Percentiles rank a stretch among this genome's conserved stretches.
Evolutionary conservation across 1,284 basidiomycete genomes (phyloP).

Genomic region (Exobasidium rhododendri): DNA sequence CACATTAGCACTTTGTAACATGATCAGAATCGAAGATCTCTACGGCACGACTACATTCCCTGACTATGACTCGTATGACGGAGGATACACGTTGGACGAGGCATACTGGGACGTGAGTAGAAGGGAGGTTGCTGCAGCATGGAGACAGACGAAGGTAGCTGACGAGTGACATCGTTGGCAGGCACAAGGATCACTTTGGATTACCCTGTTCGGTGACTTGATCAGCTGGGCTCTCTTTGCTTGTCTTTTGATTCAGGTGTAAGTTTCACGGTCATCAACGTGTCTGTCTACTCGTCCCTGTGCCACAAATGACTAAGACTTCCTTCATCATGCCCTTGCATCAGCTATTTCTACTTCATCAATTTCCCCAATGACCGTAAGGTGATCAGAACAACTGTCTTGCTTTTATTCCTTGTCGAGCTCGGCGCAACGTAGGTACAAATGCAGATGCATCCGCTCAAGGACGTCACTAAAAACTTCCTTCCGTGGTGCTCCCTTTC

Average conservation of each 20-base stretch:
- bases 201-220: neutral
- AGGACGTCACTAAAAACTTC: neutral
- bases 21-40: neutral
- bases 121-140: too few relatives aligned
- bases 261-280: too few relatives aligned
- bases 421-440: slow-evolving; percentile 1
- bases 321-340: too few relatives aligned
- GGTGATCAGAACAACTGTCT: neutral
- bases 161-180: neutral
- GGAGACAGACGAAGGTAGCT: too few relatives aligned
- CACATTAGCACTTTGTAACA: too few relatives aligned
- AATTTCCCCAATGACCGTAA: slow-evolving; percentile 3
- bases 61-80: neutral
- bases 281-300: too few relatives aligned
- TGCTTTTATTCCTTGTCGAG: slow-evolving; percentile 9
- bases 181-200: slow-evolving; percentile 7
- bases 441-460: neutral
- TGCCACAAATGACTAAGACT: too few relatives aligned
- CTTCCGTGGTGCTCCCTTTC: too few relatives aligned
- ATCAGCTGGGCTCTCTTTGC: slow-evolving; percentile 8
- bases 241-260: slow-evolving; percentile 6
- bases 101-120: neutral
- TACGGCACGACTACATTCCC: neutral
- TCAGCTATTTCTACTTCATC: slow-evolving; percentile 5
- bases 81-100: slow-evolving; percentile 3